Percentiles rank a stretch among this genome's conserved stretches.
These are phyloP conservation scores for Dentipellis sp. DNA, from an alignment of 768 basidiomycete species.

Conservation along the genomic window DNA sequence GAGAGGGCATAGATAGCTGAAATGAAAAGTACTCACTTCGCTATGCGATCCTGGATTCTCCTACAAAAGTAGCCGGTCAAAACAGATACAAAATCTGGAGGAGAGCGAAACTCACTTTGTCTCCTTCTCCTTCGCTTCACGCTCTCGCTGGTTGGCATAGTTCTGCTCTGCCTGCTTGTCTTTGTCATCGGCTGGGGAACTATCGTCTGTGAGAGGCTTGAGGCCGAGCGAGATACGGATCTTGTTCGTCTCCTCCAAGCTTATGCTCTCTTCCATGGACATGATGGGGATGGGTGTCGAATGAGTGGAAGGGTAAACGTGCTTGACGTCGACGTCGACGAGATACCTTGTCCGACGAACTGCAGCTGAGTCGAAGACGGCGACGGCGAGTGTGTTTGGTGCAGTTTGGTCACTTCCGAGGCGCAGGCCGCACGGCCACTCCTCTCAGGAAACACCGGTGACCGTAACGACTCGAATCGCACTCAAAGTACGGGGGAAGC, in stretches of 20 bases:
- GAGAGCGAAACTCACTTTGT: conserved; percentile 38
- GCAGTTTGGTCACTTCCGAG: background rate
- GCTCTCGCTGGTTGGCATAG: conserved; percentile 63
- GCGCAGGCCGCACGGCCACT: too few relatives aligned
- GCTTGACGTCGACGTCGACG: background rate
- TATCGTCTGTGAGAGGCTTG: conserved; percentile 84
- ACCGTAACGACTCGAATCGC: too few relatives aligned
- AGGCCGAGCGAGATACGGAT: conserved; percentile 91
- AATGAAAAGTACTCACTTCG: conserved; percentile 67
- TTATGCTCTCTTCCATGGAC: conserved; percentile 79
- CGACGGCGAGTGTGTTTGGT: background rate
- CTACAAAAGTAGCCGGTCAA: conserved; percentile 27
- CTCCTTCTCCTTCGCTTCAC: conserved; percentile 61
- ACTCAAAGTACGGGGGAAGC: too few relatives aligned
- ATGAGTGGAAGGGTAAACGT: background rate
- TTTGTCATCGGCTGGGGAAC: conserved; percentile 55
- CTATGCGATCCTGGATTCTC: conserved; percentile 64
- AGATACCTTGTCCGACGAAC: too few relatives aligned
- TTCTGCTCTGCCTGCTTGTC: conserved; percentile 86
- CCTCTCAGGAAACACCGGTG: too few relatives aligned
- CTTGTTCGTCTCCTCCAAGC: conserved; percentile 92
- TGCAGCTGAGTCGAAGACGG: background rate
- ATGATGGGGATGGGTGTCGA: background rate
- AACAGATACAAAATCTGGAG: conserved; percentile 9
- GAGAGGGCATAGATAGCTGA: conserved; percentile 2